phyloP scores from a whole-genome alignment of 345 rosid genomes.

The Salix caprea region DNA sequence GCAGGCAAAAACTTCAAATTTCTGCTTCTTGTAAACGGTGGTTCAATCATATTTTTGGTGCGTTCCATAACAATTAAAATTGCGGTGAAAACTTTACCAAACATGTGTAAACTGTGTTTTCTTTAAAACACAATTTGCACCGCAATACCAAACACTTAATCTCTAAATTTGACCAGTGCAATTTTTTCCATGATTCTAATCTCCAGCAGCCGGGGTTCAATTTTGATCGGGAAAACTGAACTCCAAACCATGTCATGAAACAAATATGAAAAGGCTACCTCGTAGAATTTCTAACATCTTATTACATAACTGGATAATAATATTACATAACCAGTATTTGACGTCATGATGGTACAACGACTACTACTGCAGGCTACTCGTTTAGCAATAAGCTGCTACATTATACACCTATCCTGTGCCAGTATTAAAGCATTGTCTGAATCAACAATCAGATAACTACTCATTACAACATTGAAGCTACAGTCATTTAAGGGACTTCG shows the following conservation, averaged over 20 bases:
- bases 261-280: too few species aligned
- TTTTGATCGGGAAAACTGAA: not conserved
- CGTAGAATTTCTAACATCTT: conserved; percentile 3
- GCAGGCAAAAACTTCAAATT: too few species aligned
- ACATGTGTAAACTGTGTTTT: too few species aligned
- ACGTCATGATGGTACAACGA: conserved; percentile 14
- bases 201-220: not conserved
- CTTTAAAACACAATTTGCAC: too few species aligned
- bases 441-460: conserved; percentile 31
- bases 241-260: not conserved
- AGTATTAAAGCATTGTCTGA: conserved; percentile 16
- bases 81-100: too few species aligned
- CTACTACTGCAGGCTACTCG: conserved; percentile 10
- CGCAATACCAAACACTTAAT: too few species aligned
- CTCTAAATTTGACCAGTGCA: not conserved
- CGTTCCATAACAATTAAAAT: too few species aligned
- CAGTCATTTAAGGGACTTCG: conserved; percentile 15
- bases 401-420: conserved; percentile 25
- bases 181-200: not conserved
- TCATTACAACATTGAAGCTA: conserved; percentile 24
- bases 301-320: conserved; percentile 17
- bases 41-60: too few species aligned
- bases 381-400: conserved; percentile 17
- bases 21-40: too few species aligned
- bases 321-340: conserved; percentile 13